These are phyloP conservation scores for Lactarius evosmus DNA, from an alignment of 768 basidiomycete species.

Conservation along the genomic window DNA sequence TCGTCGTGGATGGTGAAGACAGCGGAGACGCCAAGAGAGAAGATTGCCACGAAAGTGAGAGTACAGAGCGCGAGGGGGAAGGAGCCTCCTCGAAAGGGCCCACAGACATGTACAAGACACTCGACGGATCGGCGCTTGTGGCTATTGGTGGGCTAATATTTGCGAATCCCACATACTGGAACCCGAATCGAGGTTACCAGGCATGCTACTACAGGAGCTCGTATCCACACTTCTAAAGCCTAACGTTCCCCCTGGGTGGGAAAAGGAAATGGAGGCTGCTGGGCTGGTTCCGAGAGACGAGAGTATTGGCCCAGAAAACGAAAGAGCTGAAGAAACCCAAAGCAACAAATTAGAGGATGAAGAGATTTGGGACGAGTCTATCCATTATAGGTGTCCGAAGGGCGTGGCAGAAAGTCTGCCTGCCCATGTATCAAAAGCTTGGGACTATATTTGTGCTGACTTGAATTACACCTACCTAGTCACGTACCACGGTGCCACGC, in stretches of 20 bases:
- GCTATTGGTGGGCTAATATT: conserved; percentile 54
- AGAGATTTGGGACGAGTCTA: background rate
- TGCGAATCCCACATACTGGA: background rate
- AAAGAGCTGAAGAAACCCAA: background rate
- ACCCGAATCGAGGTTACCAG: conserved; percentile 34
- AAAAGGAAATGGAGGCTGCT: conserved; percentile 33
- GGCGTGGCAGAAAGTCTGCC: background rate
- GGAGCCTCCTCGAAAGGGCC: conserved; percentile 18
- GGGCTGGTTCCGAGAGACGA: conserved; percentile 9
- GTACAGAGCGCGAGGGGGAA: conserved; percentile 25
- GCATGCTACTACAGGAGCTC: conserved; percentile 68
- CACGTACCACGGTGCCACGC: no score
- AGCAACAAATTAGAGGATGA: conserved; percentile 1
- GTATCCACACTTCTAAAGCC: conserved; percentile 45
- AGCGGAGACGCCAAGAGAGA: conserved; percentile 15
- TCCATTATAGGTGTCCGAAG: background rate
- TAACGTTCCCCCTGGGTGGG: conserved; percentile 46
- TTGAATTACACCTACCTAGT: background rate
- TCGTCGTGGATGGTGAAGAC: conserved; percentile 20
- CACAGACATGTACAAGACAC: conserved; percentile 69
- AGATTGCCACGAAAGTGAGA: conserved; percentile 26
- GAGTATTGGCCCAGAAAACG: background rate
- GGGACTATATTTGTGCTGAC: background rate
- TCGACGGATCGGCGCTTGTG: conserved; percentile 72
- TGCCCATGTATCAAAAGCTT: background rate